phyloP scores from a whole-genome alignment of 2,329 filamentous ascomycete genomes.

The Sporothrix pallida region DNA sequence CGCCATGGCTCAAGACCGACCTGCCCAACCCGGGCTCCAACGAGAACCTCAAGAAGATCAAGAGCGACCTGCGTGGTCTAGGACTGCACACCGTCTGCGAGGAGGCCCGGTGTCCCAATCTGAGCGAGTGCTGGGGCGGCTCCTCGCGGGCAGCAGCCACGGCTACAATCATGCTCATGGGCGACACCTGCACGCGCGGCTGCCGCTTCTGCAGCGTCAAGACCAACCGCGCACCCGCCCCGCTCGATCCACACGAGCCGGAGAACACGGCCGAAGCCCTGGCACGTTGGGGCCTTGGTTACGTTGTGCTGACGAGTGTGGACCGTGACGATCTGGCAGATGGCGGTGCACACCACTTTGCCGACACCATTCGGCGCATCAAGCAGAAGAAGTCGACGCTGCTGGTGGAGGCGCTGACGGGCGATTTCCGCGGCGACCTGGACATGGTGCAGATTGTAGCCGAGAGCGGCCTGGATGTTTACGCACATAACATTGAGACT shows the following conservation, averaged over 20 bases:
- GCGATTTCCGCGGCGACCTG: constrained; percentile 83
- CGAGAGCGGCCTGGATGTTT: constrained; percentile 88
- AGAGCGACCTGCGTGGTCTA: constrained; percentile 86
- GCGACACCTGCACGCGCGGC: constrained; percentile 94
- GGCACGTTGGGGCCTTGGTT: constrained; percentile 89
- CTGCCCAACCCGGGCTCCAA: constrained; percentile 74
- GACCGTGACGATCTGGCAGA: constrained; percentile 92
- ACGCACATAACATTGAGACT: constrained; percentile 96
- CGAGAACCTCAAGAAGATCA: constrained; percentile 90
- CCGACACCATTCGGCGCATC: constrained; percentile 92
- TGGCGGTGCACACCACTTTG: constrained; percentile 86
- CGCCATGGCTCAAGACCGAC: constrained; percentile 94
- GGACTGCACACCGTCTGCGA: constrained; percentile 96
- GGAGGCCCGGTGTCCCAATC: constrained; percentile 96
- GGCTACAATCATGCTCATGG: constrained; percentile 99
- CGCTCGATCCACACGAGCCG: constrained; percentile 92
- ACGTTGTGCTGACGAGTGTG: constrained; percentile 91
- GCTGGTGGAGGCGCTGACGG: constrained; percentile 82
- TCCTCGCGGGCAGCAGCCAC: constrained; percentile 86
- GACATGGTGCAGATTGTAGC: constrained; percentile 89
- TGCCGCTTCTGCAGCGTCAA: constrained; percentile 98
- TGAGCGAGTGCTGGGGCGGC: constrained; percentile 97
- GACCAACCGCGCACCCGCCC: constrained; percentile 74
- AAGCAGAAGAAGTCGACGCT: constrained; percentile 81
- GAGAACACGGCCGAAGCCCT: constrained; percentile 96